Base-by-base conservation (phyloP, 805 yeast genomes). In the Candida tibetensis region DNA sequence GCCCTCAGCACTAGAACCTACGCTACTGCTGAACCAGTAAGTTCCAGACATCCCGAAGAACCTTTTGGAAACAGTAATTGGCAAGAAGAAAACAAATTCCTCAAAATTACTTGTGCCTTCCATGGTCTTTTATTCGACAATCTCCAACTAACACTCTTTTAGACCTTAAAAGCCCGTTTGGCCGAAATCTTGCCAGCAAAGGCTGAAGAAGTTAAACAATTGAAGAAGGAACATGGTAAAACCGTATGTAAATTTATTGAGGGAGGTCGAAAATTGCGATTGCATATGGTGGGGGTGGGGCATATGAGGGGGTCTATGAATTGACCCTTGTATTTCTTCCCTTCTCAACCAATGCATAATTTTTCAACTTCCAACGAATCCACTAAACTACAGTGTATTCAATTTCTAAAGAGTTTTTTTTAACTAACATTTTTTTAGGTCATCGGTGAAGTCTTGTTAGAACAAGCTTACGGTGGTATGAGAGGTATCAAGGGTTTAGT, bases 131-230 rank as follows among this genome's bases (percentile, higher is more conserved):
- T n/a, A n/a, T n/a, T 21, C 13, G 12, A 2, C 26, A 13, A 25
- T 2, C n/a, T n/a, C n/a, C n/a, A n/a, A n/a, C n/a, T n/a, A n/a
- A n/a, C n/a, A 46, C 42, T 57, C 12, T 13, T 58, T 39, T 60
- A 77, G 75, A 82, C 96, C 48, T 77, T 93, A 57, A 93, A 93
- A 71, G 95, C 93, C 70, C 82, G 95, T 64, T 90, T 93, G 62
- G 95, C 89, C 40, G 95, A 87, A 61, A 74, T 87, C 51, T 79
- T 90, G 64, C 98, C 98, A 51, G 89, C 78, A 58, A 86, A 86
- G 74, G 85, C 85, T 53, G 96, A 88, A 66, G 87, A 89, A 73
- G 83, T 93, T 69, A 85, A 84, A 73, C 78, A 81, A 56, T 81
- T 91, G 66, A 89, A 91, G 71, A 76, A 86, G 66, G 95, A 89